Conservation (phyloP, 2,329 filamentous ascomycete species). For the Orbilia oligospora region DNA sequence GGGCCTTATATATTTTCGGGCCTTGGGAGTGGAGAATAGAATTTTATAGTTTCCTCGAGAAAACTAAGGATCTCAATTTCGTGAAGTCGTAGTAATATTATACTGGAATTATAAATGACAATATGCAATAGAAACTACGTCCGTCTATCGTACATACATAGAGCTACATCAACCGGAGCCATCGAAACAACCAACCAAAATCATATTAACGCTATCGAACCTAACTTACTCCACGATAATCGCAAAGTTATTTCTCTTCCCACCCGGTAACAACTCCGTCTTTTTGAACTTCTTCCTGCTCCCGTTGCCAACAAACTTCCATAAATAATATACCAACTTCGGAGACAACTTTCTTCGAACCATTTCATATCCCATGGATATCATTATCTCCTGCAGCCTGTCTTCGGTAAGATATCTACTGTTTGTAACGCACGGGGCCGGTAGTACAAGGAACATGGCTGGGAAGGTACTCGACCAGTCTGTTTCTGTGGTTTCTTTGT, state of each 20-base stretch:
- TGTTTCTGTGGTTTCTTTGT: slow-evolving; percentile 60
- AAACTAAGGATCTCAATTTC: not conserved
- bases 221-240: slow-evolving; percentile 74
- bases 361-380: slow-evolving; percentile 79
- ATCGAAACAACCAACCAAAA: not conserved
- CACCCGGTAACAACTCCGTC: slow-evolving; percentile 81
- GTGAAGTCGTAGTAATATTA: not conserved
- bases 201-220: not conserved
- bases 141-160: slow-evolving; percentile 11
- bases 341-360: slow-evolving; percentile 79
- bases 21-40: slow-evolving; percentile 26
- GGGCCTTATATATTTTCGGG: slow-evolving; percentile 18
- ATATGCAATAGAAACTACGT: not conserved
- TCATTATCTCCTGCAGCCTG: slow-evolving; percentile 80
- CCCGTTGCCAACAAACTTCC: slow-evolving; percentile 71
- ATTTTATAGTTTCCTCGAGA: slow-evolving; percentile 9
- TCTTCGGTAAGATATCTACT: slow-evolving; percentile 87
- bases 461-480: slow-evolving; percentile 71
- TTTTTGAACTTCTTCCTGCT: slow-evolving; percentile 74
- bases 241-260: slow-evolving; percentile 89
- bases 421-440: slow-evolving; percentile 88
- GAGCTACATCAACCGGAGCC: not conserved
- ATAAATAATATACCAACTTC: slow-evolving; percentile 92
- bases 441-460: slow-evolving; percentile 88
- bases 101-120: not conserved